Base-by-base conservation (phyloP, 768 basidiomycete genomes). In the Trametes cubensis region DNA sequence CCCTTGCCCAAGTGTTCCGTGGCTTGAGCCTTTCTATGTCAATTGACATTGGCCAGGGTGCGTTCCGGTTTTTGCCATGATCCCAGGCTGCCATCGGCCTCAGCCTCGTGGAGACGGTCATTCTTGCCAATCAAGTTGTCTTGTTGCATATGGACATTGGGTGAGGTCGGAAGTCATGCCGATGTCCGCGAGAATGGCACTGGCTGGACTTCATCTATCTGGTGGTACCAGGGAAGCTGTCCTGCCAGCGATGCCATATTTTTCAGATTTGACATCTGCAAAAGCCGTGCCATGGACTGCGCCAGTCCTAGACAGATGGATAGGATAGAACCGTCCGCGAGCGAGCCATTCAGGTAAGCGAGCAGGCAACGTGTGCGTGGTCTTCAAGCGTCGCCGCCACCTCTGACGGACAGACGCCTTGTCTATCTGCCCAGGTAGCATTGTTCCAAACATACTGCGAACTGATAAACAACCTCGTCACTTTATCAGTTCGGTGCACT, bases 181-280 rank as follows among this genome's bases (percentile, higher is more conserved):
- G 58, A 67, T 26, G 67, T 58, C 13, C 53, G 63, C 8, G 66
- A 67, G 58, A 67, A 58, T 2, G 61, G 60, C 30, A 28, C 28
- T 4, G 28, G 41, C 34, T 51, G 2, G 63, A 61, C 7, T 62
- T 60, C 58, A 63, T 65, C 55, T 63, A 65, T 18, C 38, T 65
- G 13, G 52, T 45, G 1, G 52, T 61, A 13, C 61, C 58, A 40
- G 66, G 66, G 50, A 18, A 18, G 62, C 47, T 23, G 1, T 14
- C 21, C 39, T n/a, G 40, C 6, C 21, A 20, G 45, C 51, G 23
- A 42, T 44, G 21, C 6, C 34, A 11, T 6, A 34, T 11, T 30
- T 6, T 44, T 44, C 46, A 40, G 20, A 25, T 17, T 25, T 23
- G 13, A 20, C 39, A 40, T 2, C 18, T 25, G 15, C 38, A 23